Conservation (phyloP, 768 basidiomycete genomes). For the Leucocoprinus birnbaumii region DNA sequence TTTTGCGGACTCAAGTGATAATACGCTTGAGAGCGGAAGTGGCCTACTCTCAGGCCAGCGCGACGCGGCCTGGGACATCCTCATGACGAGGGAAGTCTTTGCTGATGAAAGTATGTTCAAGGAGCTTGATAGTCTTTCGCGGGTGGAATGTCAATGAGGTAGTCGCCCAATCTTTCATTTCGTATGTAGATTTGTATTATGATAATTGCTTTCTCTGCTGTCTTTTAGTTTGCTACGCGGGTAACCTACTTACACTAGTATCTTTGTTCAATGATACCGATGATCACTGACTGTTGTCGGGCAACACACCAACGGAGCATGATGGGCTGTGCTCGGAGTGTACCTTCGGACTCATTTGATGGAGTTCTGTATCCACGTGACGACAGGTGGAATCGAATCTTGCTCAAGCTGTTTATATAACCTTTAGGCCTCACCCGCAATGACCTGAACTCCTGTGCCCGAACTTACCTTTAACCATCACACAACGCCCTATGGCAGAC, state of each 20-base stretch:
- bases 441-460: slow-evolving; percentile 10
- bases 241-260: slow-evolving; percentile 1
- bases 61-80: slow-evolving; percentile 67
- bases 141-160: slow-evolving; percentile 60
- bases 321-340: no score
- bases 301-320: no score
- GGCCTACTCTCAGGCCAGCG: slow-evolving; percentile 73
- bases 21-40: slow-evolving; percentile 63
- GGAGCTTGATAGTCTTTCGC: slow-evolving; percentile 76
- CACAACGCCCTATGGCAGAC: slow-evolving; percentile 34
- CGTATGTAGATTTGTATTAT: slow-evolving; percentile 11
- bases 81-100: slow-evolving; percentile 64
- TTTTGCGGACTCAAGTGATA: slow-evolving; percentile 72
- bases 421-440: background rate
- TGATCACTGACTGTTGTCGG: background rate
- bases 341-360: background rate
- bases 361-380: slow-evolving; percentile 5
- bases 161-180: background rate
- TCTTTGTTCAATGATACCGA: background rate
- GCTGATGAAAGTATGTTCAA: slow-evolving; percentile 67
- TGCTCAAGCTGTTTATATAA: slow-evolving; percentile 4
- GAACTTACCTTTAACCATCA: slow-evolving; percentile 15
- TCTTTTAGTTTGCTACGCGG: background rate
- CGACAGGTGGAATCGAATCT: slow-evolving; percentile 1
- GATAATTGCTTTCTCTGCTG: background rate